These are phyloP conservation scores for Hyaloscypha bicolor DNA, from an alignment of 495 filamentous ascomycete genomes.

Conservation along the genomic window DNA sequence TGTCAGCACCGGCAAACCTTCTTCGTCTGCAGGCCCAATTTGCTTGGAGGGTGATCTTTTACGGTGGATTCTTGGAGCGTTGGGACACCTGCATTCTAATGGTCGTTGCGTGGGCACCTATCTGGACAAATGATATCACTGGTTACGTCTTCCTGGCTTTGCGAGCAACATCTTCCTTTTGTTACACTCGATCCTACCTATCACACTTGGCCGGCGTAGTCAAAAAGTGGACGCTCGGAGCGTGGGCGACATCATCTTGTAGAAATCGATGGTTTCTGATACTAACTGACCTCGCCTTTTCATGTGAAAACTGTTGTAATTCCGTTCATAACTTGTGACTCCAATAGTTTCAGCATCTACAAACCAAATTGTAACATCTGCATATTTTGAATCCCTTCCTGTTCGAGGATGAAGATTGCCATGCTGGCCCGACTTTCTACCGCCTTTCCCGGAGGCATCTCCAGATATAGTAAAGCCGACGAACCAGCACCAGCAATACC, in stretches of 20 bases:
- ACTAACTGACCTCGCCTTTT: neutral
- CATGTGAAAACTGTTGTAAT: conserved; percentile 3
- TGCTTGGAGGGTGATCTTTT: conserved; percentile 17
- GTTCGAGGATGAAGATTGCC: neutral
- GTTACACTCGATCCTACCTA: conserved; percentile 31
- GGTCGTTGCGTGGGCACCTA: conserved; percentile 31
- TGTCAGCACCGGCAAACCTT: conserved; percentile 29
- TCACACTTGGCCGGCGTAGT: conserved; percentile 33
- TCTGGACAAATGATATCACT: conserved; percentile 37
- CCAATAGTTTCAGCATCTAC: neutral
- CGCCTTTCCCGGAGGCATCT: neutral
- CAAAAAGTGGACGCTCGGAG: conserved; percentile 35
- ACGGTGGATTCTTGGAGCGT: conserved; percentile 29
- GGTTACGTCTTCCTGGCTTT: conserved; percentile 35
- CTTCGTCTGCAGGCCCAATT: conserved; percentile 22
- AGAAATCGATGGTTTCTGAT: conserved; percentile 35
- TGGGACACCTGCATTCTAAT: conserved; percentile 32
- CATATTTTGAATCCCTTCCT: neutral
- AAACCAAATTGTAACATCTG: neutral
- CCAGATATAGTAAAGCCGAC: neutral
- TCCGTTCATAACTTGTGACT: neutral
- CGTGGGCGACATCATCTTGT: conserved; percentile 34
- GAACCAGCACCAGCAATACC: neutral
- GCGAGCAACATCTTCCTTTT: conserved; percentile 30
- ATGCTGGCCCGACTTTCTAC: neutral